Conservation (phyloP, 2,329 filamentous ascomycete species). For the Aspergillus glaucus region DNA sequence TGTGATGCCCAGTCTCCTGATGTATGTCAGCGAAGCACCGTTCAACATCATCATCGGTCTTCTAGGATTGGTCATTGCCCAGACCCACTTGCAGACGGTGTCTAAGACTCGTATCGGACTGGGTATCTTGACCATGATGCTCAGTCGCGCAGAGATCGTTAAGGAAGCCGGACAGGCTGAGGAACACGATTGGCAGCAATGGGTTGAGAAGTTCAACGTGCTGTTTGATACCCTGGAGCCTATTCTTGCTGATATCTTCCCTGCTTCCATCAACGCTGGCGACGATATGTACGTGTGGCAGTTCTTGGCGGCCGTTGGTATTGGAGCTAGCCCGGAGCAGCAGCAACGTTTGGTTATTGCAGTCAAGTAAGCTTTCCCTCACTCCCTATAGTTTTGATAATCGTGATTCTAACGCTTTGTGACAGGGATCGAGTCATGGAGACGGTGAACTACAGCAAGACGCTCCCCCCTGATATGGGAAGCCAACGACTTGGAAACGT, state of each 20-base stretch:
- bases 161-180: constrained; percentile 70
- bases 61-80: constrained; percentile 73
- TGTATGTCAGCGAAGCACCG: constrained; percentile 83
- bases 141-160: constrained; percentile 87
- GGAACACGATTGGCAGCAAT: constrained; percentile 72
- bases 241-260: constrained; percentile 78
- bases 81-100: constrained; percentile 76
- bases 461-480: constrained; percentile 78
- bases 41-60: constrained; percentile 88
- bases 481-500: constrained; percentile 81
- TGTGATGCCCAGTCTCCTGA: constrained; percentile 84
- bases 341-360: constrained; percentile 90
- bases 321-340: constrained; percentile 87
- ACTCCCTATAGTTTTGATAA: neutral
- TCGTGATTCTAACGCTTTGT: constrained; percentile 11
- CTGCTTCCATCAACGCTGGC: constrained; percentile 77
- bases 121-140: constrained; percentile 84
- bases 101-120: constrained; percentile 82
- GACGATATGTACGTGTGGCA: constrained; percentile 98
- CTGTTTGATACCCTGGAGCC: constrained; percentile 86
- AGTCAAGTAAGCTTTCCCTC: constrained; percentile 59
- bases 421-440: constrained; percentile 82
- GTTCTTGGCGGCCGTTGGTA: constrained; percentile 89
- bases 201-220: constrained; percentile 74
- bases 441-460: constrained; percentile 83